Evolutionary conservation across 768 basidiomycete species (phyloP).

Genomic region (Tulasnella sp.): DNA sequence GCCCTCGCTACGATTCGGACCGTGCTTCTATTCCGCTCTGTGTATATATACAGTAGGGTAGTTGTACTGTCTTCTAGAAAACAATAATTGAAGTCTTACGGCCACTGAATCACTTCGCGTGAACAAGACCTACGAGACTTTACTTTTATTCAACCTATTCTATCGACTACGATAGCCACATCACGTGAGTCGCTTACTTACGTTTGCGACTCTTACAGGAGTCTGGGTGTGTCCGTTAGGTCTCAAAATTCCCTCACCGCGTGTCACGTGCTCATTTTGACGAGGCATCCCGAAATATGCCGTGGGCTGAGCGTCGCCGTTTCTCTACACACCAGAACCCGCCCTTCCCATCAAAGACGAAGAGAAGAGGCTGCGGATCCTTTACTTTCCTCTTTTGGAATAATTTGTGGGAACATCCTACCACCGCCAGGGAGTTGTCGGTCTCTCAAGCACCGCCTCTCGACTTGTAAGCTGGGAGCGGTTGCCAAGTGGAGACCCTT

Average conservation of each 20-base stretch:
- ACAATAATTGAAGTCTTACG: too few relatives aligned
- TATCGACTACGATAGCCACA: too few relatives aligned
- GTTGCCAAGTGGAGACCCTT: not conserved
- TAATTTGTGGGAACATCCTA: not conserved
- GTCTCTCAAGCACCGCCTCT: constrained; percentile 1
- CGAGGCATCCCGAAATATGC: not conserved
- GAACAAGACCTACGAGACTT: too few relatives aligned
- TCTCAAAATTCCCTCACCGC: not conserved
- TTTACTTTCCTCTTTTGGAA: not conserved
- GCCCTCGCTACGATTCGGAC: too few relatives aligned
- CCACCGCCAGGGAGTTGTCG: not conserved
- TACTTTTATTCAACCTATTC: too few relatives aligned
- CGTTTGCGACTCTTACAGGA: too few relatives aligned
- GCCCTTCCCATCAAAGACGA: not conserved
- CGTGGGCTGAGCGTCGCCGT: not conserved
- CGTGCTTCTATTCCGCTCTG: too few relatives aligned
- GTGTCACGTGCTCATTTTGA: not conserved
- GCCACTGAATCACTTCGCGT: too few relatives aligned
- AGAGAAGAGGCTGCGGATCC: not conserved
- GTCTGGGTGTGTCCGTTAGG: not conserved
- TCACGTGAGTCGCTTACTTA: too few relatives aligned
- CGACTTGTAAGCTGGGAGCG: not conserved
- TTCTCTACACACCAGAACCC: not conserved
- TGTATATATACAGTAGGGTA: too few relatives aligned
- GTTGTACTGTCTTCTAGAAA: too few relatives aligned